Conservation (phyloP, 2,329 filamentous ascomycete species). For the Blastomyces gilchristii region DNA sequence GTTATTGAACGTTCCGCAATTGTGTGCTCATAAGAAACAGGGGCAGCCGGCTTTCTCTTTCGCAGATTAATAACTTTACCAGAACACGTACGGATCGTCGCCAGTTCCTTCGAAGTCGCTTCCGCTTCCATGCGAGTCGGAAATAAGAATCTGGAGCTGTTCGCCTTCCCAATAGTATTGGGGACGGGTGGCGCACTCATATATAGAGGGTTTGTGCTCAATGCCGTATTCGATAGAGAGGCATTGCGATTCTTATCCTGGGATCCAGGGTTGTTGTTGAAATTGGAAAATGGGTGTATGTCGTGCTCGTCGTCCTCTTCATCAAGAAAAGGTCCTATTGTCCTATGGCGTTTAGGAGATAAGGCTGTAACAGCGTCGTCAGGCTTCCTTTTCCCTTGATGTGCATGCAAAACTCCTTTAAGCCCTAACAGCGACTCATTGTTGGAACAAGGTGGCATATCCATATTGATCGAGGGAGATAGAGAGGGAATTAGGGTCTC, state of each 20-base stretch:
- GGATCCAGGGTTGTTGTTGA: not conserved
- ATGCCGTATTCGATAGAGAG: not conserved
- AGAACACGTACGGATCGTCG: slow-evolving; percentile 37
- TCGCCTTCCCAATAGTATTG: not conserved
- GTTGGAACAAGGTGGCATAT: slow-evolving; percentile 19
- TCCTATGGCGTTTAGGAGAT: slow-evolving; percentile 33
- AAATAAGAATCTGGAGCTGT: not conserved
- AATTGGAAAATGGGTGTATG: slow-evolving; percentile 1
- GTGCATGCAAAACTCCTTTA: slow-evolving; percentile 1
- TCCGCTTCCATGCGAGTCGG: not conserved
- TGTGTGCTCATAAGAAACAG: slow-evolving; percentile 43
- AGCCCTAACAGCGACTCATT: slow-evolving; percentile 28
- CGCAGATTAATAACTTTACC: slow-evolving; percentile 39
- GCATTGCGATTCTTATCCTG: not conserved
- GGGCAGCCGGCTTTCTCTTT: slow-evolving; percentile 27
- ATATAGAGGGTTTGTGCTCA: not conserved
- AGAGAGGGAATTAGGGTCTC: slow-evolving; percentile 25
- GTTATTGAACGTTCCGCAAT: slow-evolving; percentile 45
- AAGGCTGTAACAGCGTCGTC: slow-evolving; percentile 15
- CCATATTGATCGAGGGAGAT: not conserved
- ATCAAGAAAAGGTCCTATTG: slow-evolving; percentile 34
- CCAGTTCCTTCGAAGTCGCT: slow-evolving; percentile 9
- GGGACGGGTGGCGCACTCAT: not conserved
- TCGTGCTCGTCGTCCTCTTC: slow-evolving; percentile 31
- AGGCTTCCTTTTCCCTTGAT: slow-evolving; percentile 34